A percentile compares a stretch with the other conserved stretches of the same genome.
Evolutionary conservation across 2,329 filamentous ascomycete genomes (phyloP).

Genomic region (Talaromyces sp.): DNA sequence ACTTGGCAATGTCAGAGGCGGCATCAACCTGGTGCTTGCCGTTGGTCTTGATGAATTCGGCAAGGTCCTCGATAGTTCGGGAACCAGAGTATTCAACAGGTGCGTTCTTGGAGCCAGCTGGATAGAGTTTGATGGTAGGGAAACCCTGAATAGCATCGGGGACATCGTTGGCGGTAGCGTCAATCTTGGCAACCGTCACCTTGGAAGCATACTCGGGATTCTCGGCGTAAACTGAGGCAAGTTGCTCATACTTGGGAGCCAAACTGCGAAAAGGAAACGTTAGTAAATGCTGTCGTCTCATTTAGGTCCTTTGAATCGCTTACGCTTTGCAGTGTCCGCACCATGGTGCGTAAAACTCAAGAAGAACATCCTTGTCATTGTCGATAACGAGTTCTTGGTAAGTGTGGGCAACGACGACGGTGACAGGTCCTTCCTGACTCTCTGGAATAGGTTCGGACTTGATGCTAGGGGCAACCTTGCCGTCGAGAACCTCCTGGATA

Average conservation of each 20-base stretch:
- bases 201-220: constrained; percentile 48
- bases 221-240: constrained; percentile 52
- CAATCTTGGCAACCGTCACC: constrained; percentile 78
- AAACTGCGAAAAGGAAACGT: constrained; percentile 37
- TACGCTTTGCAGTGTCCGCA: constrained; percentile 66
- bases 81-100: constrained; percentile 83
- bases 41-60: constrained; percentile 89
- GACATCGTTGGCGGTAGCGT: constrained; percentile 92
- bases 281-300: background rate
- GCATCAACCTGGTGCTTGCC: constrained; percentile 80
- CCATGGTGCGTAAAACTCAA: constrained; percentile 97
- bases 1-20: constrained; percentile 51
- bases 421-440: constrained; percentile 83
- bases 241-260: constrained; percentile 63
- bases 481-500: constrained; percentile 75
- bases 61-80: constrained; percentile 85
- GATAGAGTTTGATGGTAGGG: constrained; percentile 98
- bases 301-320: constrained; percentile 21
- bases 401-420: constrained; percentile 84
- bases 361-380: constrained; percentile 89
- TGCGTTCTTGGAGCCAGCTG: constrained; percentile 78
- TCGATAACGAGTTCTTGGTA: constrained; percentile 90
- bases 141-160: constrained; percentile 96
- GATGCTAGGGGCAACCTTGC: constrained; percentile 91
- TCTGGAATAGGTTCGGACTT: constrained; percentile 97